Percentiles rank a stretch among this genome's conserved stretches.
Conservation (phyloP, 495 filamentous ascomycete genomes). For the Penicillium coffeae region DNA sequence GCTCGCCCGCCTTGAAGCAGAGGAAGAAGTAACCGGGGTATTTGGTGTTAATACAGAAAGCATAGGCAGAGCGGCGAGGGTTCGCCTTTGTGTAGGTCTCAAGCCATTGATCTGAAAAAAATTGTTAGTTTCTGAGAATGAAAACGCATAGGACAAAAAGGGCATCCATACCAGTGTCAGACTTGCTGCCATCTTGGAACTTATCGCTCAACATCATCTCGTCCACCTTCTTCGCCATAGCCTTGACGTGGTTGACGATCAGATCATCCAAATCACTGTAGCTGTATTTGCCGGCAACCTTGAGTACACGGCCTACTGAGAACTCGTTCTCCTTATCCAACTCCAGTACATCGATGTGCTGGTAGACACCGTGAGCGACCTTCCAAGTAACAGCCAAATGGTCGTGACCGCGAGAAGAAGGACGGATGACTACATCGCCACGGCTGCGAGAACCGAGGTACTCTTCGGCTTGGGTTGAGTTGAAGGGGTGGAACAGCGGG, state of each 20-base stretch:
- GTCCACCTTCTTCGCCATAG: conserved; percentile 96
- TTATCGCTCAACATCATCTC: conserved; percentile 92
- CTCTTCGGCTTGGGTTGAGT: conserved; percentile 88
- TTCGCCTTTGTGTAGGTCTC: conserved; percentile 94
- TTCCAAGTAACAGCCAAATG: conserved; percentile 98
- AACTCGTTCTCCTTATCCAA: conserved; percentile 96
- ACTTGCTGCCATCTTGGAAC: conserved; percentile 73
- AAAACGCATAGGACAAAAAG: conserved; percentile 4
- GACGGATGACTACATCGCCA: conserved; percentile 91
- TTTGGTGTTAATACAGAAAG: conserved; percentile 88
- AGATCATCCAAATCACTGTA: conserved; percentile 96
- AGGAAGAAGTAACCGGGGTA: conserved; percentile 92
- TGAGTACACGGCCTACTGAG: conserved; percentile 77
- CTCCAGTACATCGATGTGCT: conserved; percentile 96
- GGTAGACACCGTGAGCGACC: conserved; percentile 88
- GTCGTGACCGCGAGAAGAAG: conserved; percentile 88
- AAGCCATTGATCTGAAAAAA: conserved; percentile 78
- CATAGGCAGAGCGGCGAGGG: conserved; percentile 87
- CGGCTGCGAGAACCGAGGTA: conserved; percentile 78
- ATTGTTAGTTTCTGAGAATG: conserved; percentile 5
- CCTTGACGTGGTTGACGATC: conserved; percentile 94
- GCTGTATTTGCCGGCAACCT: conserved; percentile 78
- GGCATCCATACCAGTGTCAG: conserved; percentile 71
- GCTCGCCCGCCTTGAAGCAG: conserved; percentile 87
- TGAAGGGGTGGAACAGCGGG: conserved; percentile 89